A percentile compares a stretch with the other conserved stretches of the same genome.
Conservation (phyloP, 768 basidiomycete genomes). For the Erythrobasidium yunnanense region DNA sequence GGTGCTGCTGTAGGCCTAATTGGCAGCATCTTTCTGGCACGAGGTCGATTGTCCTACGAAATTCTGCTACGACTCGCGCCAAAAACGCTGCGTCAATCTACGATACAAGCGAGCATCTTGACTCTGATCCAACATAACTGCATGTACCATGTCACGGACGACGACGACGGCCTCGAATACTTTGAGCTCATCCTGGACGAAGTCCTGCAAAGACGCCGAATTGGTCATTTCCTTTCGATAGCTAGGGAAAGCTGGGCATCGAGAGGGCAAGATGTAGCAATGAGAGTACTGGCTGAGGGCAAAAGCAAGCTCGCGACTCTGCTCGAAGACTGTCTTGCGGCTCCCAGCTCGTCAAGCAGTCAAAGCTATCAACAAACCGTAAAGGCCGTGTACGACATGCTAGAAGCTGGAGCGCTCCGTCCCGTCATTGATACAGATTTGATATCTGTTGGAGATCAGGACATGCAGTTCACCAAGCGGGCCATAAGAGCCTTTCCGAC, state of each 20-base stretch:
- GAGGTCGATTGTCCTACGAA: slow-evolving; percentile 20
- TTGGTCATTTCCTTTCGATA: slow-evolving; percentile 4
- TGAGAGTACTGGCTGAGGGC: slow-evolving; percentile 4
- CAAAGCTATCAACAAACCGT: slow-evolving; percentile 16
- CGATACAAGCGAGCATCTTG: not conserved
- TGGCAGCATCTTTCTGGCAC: slow-evolving; percentile 6
- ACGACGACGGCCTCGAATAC: slow-evolving; percentile 22
- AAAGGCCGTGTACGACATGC: slow-evolving; percentile 19
- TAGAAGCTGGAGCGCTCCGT: slow-evolving; percentile 7
- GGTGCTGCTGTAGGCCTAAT: slow-evolving; percentile 20
- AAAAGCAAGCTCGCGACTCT: slow-evolving; percentile 13
- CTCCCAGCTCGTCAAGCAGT: not conserved
- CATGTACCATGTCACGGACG: slow-evolving; percentile 14
- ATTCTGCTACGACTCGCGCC: slow-evolving; percentile 14
- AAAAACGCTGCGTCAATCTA: not conserved
- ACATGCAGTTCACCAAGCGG: not conserved
- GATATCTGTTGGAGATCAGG: slow-evolving; percentile 12
- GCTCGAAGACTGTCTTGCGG: not conserved
- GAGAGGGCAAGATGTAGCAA: not conserved
- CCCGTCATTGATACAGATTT: not conserved
- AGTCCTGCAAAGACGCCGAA: slow-evolving; percentile 6
- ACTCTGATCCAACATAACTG: slow-evolving; percentile 23
- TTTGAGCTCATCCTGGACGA: slow-evolving; percentile 16
- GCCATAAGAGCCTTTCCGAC: not conserved
- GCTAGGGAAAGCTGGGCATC: slow-evolving; percentile 12